phyloP scores from a whole-genome alignment of 441 rosid genomes.

The Lepidium campestre region DNA sequence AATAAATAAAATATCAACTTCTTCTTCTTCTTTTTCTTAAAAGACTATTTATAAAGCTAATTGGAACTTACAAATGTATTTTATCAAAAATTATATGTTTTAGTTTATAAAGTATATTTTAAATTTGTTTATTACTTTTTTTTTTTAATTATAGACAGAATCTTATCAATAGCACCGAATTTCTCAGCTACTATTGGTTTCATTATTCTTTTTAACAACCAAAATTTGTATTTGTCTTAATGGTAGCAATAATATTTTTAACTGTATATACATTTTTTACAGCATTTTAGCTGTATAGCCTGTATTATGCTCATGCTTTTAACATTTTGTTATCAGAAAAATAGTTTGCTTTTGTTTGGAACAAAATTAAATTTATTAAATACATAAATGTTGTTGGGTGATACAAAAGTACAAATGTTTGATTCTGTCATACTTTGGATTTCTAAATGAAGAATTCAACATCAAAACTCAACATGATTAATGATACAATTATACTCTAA shows the following conservation, averaged over 20 bases:
- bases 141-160: background rate
- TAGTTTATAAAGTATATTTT: background rate
- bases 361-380: background rate
- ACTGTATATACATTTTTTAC: background rate
- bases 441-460: background rate
- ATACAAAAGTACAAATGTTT: background rate
- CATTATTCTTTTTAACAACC: conserved; percentile 15
- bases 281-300: too few species aligned
- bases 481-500: background rate
- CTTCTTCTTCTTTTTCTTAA: background rate
- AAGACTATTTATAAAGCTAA: background rate
- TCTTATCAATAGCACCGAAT: conserved; percentile 13
- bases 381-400: background rate
- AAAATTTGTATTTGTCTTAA: background rate
- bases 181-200: conserved; percentile 9
- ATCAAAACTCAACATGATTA: background rate
- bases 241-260: background rate
- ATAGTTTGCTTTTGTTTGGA: background rate
- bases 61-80: background rate
- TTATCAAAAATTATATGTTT: background rate
- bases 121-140: too few species aligned
- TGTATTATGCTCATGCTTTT: background rate
- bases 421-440: background rate
- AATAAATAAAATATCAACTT: background rate
- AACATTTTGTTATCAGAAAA: background rate